phyloP scores from a whole-genome alignment of 768 basidiomycete genomes.

The Podaxis carcinomalis region DNA sequence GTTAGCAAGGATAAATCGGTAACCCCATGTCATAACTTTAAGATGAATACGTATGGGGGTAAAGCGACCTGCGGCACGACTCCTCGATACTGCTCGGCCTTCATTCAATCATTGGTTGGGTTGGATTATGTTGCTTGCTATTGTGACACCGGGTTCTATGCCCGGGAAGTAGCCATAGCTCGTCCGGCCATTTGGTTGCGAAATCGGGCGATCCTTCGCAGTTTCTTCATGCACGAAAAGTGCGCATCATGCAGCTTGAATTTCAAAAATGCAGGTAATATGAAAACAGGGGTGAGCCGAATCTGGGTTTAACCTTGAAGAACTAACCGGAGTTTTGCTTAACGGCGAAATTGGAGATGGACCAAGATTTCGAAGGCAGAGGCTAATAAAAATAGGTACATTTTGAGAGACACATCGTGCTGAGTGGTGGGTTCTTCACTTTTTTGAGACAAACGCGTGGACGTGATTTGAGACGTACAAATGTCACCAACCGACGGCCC shows the following conservation, averaged over 20 bases:
- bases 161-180: background rate
- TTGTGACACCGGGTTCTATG: background rate
- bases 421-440: background rate
- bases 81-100: background rate
- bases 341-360: background rate
- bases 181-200: background rate
- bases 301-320: background rate
- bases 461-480: background rate
- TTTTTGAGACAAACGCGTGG: background rate
- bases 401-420: slow-evolving; percentile 1
- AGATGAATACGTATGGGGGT: slow-evolving; percentile 17
- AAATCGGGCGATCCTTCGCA: background rate
- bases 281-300: background rate
- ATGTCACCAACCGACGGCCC: background rate
- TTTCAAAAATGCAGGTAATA: background rate
- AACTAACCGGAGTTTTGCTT: slow-evolving; percentile 1
- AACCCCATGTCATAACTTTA: slow-evolving; percentile 31
- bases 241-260: background rate
- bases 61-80: slow-evolving; percentile 5
- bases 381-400: slow-evolving; percentile 5
- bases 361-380: slow-evolving; percentile 4
- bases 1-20: slow-evolving; percentile 30
- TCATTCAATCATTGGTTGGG: background rate
- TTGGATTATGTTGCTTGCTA: background rate
- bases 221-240: no score